These are phyloP conservation scores for Suillus hirtellus DNA, from an alignment of 768 basidiomycete genomes.

Conservation along the genomic window DNA sequence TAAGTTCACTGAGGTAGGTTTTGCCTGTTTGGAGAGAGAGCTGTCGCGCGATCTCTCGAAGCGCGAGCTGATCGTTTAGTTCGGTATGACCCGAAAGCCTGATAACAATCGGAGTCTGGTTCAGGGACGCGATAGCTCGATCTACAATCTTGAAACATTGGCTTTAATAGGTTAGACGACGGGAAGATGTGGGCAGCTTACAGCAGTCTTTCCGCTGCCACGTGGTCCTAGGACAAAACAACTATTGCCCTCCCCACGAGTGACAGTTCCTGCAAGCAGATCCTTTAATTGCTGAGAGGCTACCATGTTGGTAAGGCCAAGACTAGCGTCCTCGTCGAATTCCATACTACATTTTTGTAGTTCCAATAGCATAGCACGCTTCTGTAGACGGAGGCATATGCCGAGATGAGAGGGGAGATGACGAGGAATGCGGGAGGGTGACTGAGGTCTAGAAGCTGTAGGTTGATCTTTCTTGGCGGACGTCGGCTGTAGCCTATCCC, in stretches of 20 bases:
- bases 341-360: conserved; percentile 34
- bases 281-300: conserved; percentile 60
- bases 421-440: conserved; percentile 24
- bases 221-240: conserved; percentile 84
- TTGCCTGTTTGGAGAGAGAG: conserved; percentile 74
- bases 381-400: conserved; percentile 55
- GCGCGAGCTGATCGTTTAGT: conserved; percentile 82
- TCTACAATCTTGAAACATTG: conserved; percentile 55
- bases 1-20: conserved; percentile 46
- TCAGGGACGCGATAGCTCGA: conserved; percentile 47
- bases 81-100: conserved; percentile 86
- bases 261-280: conserved; percentile 71
- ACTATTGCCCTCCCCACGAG: conserved; percentile 89
- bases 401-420: conserved; percentile 43
- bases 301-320: conserved; percentile 44
- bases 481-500: conserved; percentile 10
- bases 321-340: conserved; percentile 35
- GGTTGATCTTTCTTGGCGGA: conserved; percentile 20
- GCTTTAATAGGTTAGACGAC: not conserved
- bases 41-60: conserved; percentile 89
- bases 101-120: conserved; percentile 64
- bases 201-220: conserved; percentile 84
- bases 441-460: conserved; percentile 11
- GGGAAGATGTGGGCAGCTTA: conserved; percentile 35
- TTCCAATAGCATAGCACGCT: conserved; percentile 51